Evolutionary conservation across 2,329 filamentous ascomycete species (phyloP).

Genomic region (Arthrobotrys megalospora): DNA sequence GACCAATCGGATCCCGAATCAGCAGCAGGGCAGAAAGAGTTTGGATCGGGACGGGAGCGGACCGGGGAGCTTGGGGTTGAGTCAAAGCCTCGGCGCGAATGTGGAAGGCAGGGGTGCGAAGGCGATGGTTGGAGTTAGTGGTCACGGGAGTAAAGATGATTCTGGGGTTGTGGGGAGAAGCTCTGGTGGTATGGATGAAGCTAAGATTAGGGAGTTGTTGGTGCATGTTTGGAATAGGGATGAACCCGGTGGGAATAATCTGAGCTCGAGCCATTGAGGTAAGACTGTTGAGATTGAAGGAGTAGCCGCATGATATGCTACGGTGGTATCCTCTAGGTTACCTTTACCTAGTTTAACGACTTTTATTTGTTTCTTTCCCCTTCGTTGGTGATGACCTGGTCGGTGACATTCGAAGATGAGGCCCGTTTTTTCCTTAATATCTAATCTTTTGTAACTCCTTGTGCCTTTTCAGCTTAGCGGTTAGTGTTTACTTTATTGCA

Average conservation of each 20-base stretch:
- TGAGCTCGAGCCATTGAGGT: slow-evolving; percentile 56
- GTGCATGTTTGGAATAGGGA: slow-evolving; percentile 61
- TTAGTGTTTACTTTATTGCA: background rate
- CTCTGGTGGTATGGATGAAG: slow-evolving; percentile 51
- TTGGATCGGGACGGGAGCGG: slow-evolving; percentile 57
- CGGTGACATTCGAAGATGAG: slow-evolving; percentile 14
- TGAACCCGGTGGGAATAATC: slow-evolving; percentile 53
- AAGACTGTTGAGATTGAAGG: background rate
- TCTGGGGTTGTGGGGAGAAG: slow-evolving; percentile 46
- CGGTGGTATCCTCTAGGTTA: background rate
- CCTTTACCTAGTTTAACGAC: slow-evolving; percentile 7
- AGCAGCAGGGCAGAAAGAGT: slow-evolving; percentile 38
- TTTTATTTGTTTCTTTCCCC: slow-evolving; percentile 29
- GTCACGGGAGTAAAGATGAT: slow-evolving; percentile 52
- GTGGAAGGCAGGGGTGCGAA: slow-evolving; percentile 40
- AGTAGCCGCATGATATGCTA: background rate
- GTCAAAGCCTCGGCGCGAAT: slow-evolving; percentile 58
- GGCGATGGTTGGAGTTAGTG: slow-evolving; percentile 47
- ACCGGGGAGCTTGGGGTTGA: slow-evolving; percentile 49
- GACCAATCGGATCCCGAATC: slow-evolving; percentile 47
- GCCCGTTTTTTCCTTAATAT: slow-evolving; percentile 32
- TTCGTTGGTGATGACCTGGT: slow-evolving; percentile 6
- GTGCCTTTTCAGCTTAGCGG: slow-evolving; percentile 30
- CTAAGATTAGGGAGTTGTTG: slow-evolving; percentile 56
- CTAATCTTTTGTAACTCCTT: slow-evolving; percentile 31